phyloP scores from a whole-genome alignment of 768 basidiomycete genomes.

The Melanogaster broomeanus region DNA sequence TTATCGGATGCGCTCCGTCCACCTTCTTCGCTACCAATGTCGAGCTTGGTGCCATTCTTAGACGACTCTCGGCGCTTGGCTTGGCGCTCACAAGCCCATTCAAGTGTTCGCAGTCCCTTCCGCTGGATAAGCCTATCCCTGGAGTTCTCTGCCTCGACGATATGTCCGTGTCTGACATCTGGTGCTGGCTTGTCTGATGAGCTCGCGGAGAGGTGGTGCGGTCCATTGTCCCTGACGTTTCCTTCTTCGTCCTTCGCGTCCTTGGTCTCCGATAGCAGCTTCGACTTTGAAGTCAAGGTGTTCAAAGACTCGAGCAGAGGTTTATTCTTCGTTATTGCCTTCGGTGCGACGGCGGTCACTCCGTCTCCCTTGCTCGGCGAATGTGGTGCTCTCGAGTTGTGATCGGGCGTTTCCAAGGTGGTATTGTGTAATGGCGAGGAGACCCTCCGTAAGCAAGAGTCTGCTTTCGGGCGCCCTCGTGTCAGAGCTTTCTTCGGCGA shows the following conservation, averaged over 20 bases:
- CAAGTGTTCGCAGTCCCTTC: conserved; percentile 37
- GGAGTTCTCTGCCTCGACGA: conserved; percentile 7
- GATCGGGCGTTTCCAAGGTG: conserved; percentile 15
- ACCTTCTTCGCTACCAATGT: conserved; percentile 14
- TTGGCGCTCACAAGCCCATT: conserved; percentile 47
- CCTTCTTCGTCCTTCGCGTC: neutral
- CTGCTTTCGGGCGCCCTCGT: conserved; percentile 5
- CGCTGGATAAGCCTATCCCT: conserved; percentile 5
- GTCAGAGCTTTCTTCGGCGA: neutral
- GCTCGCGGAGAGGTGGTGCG: neutral
- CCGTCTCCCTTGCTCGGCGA: neutral
- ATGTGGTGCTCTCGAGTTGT: neutral
- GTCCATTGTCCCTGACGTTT: conserved; percentile 2
- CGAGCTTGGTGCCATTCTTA: conserved; percentile 15
- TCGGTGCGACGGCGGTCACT: conserved; percentile 8
- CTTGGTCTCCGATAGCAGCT: neutral
- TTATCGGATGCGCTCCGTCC: conserved; percentile 9
- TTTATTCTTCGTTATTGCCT: conserved; percentile 20
- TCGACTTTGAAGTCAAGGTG: conserved; percentile 9
- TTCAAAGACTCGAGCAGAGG: conserved; percentile 24
- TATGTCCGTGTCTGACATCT: neutral
- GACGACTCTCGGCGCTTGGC: conserved; percentile 36
- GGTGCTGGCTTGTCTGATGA: neutral
- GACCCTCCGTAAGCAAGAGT: conserved; percentile 28
- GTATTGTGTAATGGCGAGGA: conserved; percentile 32